These are phyloP conservation scores for Microcyclospora tardicrescens DNA, from an alignment of 2,329 filamentous ascomycete species.

Conservation along the genomic window DNA sequence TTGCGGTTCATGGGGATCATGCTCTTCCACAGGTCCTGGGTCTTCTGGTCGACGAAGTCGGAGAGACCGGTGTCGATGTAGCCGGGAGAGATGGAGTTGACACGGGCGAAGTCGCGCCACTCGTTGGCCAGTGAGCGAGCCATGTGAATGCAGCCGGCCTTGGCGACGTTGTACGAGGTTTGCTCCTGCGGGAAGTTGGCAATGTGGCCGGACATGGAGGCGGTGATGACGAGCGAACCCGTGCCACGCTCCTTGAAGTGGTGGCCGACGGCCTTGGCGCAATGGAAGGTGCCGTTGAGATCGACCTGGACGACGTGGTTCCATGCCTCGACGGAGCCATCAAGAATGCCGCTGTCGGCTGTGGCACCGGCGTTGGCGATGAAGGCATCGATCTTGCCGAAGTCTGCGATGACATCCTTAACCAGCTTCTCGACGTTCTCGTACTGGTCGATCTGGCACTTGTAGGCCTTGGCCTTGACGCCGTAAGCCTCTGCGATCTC, in stretches of 20 bases:
- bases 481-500: constrained; percentile 48
- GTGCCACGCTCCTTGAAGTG: constrained; percentile 57
- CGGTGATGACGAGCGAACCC: constrained; percentile 53
- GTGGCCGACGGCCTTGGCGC: constrained; percentile 73
- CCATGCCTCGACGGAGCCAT: constrained; percentile 56
- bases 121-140: constrained; percentile 53
- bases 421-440: constrained; percentile 45
- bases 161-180: constrained; percentile 51
- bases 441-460: constrained; percentile 48
- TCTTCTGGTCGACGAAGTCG: constrained; percentile 49
- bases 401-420: constrained; percentile 51
- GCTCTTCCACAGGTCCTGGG: constrained; percentile 44
- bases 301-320: constrained; percentile 75
- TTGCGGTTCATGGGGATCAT: constrained; percentile 50
- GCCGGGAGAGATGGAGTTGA: constrained; percentile 55
- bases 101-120: constrained; percentile 56
- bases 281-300: constrained; percentile 74
- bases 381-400: constrained; percentile 55
- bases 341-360: constrained; percentile 54
- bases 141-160: constrained; percentile 48
- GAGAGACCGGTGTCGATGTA: constrained; percentile 57
- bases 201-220: constrained; percentile 67
- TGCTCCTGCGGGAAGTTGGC: constrained; percentile 73
- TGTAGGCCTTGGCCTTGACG: constrained; percentile 55
- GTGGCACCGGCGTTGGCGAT: constrained; percentile 58